phyloP scores from a whole-genome alignment of 108 stramenopile genomes.

The Licmophora abbreviata region DNA sequence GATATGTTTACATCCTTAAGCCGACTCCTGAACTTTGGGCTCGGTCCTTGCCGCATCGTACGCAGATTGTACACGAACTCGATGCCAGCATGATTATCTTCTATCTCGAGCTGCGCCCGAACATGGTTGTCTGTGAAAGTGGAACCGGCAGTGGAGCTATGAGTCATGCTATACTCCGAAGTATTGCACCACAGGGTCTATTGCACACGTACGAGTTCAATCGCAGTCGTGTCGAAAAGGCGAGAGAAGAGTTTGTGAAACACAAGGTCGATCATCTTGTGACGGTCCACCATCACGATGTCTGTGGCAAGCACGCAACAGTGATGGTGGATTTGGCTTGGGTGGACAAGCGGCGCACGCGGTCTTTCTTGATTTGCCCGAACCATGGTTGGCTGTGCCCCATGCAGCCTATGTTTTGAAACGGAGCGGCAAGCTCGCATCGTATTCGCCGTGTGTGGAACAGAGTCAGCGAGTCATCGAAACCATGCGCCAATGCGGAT shows the following conservation, averaged over 20 bases:
- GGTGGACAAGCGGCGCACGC: conserved; percentile 74
- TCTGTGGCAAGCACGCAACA: conserved; percentile 54
- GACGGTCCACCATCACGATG: conserved; percentile 69
- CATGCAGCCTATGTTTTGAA: conserved; percentile 72
- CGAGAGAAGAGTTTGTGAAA: conserved; percentile 69
- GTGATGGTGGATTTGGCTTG: conserved; percentile 59
- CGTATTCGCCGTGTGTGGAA: conserved; percentile 94
- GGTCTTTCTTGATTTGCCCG: conserved; percentile 85
- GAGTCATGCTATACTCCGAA: conserved; percentile 69
- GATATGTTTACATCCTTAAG: conserved; percentile 70
- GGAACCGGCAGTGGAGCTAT: conserved; percentile 92
- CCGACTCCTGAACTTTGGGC: conserved; percentile 93
- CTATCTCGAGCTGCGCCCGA: conserved; percentile 76
- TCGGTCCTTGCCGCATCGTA: conserved; percentile 75
- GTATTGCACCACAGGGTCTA: conserved; percentile 84
- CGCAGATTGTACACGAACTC: conserved; percentile 89
- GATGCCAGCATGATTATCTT: conserved; percentile 81
- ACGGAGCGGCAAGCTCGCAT: conserved; percentile 65
- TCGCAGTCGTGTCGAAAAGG: conserved; percentile 66
- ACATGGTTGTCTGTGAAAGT: conserved; percentile 80
- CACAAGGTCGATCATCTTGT: conserved; percentile 75
- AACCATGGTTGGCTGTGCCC: conserved; percentile 89
- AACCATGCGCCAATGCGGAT: conserved; percentile 55
- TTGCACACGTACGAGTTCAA: conserved; percentile 93
- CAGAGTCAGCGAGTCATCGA: conserved; percentile 74